Evolutionary conservation across 768 basidiomycete species (phyloP).

Genomic region (Clitopilus passeckerianus): DNA sequence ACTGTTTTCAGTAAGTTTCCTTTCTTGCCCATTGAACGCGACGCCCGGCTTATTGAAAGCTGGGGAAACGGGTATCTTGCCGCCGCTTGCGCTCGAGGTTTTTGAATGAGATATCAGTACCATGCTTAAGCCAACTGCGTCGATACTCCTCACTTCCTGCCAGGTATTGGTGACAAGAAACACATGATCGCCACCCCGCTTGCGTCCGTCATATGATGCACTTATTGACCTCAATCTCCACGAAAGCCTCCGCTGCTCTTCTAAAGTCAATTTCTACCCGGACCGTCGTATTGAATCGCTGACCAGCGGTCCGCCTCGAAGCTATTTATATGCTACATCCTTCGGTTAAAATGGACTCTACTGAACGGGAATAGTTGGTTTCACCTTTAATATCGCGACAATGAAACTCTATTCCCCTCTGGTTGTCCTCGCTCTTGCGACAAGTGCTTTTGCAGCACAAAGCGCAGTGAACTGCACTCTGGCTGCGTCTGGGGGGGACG

Average conservation of each 20-base stretch:
- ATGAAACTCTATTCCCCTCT: background rate
- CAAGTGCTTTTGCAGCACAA: background rate
- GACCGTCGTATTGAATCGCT: background rate
- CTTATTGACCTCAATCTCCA: background rate
- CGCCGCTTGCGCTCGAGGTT: no score
- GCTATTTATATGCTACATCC: background rate
- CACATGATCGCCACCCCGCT: background rate
- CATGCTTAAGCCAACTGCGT: no score
- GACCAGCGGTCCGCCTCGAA: background rate
- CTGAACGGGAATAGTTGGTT: background rate
- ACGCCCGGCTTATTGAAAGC: no score
- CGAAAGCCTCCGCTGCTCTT: background rate
- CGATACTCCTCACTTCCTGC: no score
- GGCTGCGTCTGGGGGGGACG: slow-evolving; percentile 40
- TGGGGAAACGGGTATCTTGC: no score
- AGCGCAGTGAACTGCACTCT: slow-evolving; percentile 30
- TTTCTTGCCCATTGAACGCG: no score
- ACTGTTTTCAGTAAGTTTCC: no score
- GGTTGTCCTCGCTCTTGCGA: background rate
- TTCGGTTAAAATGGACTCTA: background rate
- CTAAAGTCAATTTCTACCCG: background rate
- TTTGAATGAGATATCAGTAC: no score
- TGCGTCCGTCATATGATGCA: background rate
- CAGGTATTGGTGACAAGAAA: no score
- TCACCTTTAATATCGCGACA: background rate